A percentile compares a stretch with the other conserved stretches of the same genome.
Conservation (phyloP, 2,329 filamentous ascomycete species). For the Boeremia exigua region DNA sequence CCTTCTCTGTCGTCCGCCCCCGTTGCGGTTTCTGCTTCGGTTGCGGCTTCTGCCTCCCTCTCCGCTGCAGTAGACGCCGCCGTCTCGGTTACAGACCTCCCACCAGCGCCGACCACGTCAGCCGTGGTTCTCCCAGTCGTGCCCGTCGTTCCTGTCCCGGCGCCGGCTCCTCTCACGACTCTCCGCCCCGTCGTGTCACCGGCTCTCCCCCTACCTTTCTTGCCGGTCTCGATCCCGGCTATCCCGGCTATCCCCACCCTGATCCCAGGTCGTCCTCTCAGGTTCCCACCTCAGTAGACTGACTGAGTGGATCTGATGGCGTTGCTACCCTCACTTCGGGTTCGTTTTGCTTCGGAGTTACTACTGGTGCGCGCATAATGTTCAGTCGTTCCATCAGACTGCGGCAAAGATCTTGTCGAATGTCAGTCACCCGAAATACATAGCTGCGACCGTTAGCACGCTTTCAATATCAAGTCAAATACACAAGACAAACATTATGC, state of each 20-base stretch:
- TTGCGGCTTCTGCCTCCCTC: neutral
- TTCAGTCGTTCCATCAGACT: constrained; percentile 12
- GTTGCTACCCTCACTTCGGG: neutral
- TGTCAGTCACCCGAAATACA: constrained; percentile 6
- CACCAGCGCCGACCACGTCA: neutral
- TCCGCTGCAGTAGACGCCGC: neutral
- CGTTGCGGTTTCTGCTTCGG: neutral
- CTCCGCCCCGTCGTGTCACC: neutral
- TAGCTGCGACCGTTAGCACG: constrained; percentile 9
- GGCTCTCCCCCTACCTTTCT: neutral
- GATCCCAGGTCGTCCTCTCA: too few relatives aligned
- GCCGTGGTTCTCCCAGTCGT: neutral
- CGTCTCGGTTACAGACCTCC: neutral
- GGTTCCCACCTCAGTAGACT: neutral
- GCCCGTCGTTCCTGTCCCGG: neutral
- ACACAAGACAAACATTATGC: constrained; percentile 6
- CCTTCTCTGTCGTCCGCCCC: neutral
- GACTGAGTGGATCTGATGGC: neutral
- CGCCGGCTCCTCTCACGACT: neutral
- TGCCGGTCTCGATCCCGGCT: too few relatives aligned
- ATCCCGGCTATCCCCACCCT: neutral
- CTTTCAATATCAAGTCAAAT: constrained; percentile 15
- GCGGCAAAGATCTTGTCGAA: neutral
- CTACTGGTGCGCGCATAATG: constrained; percentile 13
- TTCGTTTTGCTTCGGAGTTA: constrained; percentile 6